phyloP scores from a whole-genome alignment of 345 rosid species.

The Bruguiera gymnorhiza region DNA sequence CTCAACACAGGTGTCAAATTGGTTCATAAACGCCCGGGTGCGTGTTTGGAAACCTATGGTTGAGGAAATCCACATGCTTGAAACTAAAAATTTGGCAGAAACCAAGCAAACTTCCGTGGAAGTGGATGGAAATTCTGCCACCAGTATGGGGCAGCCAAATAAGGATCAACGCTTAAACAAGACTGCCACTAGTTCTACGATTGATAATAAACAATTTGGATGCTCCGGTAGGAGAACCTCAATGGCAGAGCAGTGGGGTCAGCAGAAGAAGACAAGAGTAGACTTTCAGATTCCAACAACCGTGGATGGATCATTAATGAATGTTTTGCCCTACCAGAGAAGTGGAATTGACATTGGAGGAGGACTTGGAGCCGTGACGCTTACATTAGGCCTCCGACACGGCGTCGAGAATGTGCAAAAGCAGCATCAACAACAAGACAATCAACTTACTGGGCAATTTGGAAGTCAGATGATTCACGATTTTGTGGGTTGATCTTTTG shows the following conservation, averaged over 20 bases:
- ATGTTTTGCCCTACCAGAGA: constrained; percentile 39
- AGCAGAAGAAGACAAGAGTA: constrained; percentile 41
- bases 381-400: constrained; percentile 55
- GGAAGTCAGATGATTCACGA: constrained; percentile 55
- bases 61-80: constrained; percentile 58
- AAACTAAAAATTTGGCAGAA: constrained; percentile 39
- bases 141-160: constrained; percentile 19
- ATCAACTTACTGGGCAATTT: constrained; percentile 37
- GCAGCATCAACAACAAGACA: constrained; percentile 29
- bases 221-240: constrained; percentile 17
- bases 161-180: constrained; percentile 24
- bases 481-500: constrained; percentile 39
- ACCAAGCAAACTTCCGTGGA: constrained; percentile 18
- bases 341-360: constrained; percentile 32
- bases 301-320: constrained; percentile 37
- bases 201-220: constrained; percentile 22
- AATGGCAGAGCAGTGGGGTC: constrained; percentile 27
- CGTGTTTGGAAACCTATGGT: constrained; percentile 72
- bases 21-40: constrained; percentile 66
- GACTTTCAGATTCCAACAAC: constrained; percentile 31
- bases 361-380: constrained; percentile 45
- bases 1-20: constrained; percentile 52
- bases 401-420: constrained; percentile 43
- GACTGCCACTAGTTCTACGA: constrained; percentile 12
- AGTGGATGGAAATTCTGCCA: constrained; percentile 20